These are phyloP conservation scores for Alternaria consortialis DNA, from an alignment of 2,329 filamentous ascomycete species.

Conservation along the genomic window DNA sequence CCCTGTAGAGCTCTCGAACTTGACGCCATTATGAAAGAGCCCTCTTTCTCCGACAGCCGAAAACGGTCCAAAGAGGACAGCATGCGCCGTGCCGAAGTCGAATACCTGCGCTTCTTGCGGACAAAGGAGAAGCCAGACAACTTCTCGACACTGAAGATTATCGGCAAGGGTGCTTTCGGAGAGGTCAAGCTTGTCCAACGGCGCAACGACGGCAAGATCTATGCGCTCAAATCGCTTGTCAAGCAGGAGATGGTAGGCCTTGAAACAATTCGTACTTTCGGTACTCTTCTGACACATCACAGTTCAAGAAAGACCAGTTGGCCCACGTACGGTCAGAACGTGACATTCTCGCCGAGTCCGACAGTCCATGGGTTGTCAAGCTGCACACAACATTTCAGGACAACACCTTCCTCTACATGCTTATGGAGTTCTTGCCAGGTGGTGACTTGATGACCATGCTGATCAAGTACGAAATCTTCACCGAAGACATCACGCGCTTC, in stretches of 20 bases:
- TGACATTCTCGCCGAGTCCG: conserved; percentile 98
- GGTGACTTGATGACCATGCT: conserved; percentile 99
- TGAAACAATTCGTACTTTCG: not conserved
- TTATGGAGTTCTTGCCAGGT: conserved; percentile 99
- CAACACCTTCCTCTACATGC: conserved; percentile 93
- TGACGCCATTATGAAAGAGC: conserved; percentile 83
- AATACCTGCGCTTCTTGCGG: conserved; percentile 91
- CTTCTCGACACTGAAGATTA: conserved; percentile 96
- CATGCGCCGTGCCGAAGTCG: conserved; percentile 86
- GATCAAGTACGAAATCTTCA: conserved; percentile 99
- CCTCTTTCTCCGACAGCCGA: conserved; percentile 75
- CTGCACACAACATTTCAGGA: conserved; percentile 99
- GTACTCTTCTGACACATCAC: conserved; percentile 28
- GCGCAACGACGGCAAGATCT: conserved; percentile 95
- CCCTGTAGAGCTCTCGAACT: conserved; percentile 82
- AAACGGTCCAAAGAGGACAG: conserved; percentile 87
- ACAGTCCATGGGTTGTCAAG: conserved; percentile 99
- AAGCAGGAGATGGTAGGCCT: conserved; percentile 86
- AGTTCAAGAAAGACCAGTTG: conserved; percentile 97
- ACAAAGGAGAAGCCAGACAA: conserved; percentile 94
- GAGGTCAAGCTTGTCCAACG: conserved; percentile 98
- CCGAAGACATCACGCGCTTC: conserved; percentile 97
- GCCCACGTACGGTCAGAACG: conserved; percentile 97
- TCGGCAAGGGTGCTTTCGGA: conserved; percentile 98
- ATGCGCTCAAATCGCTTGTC: conserved; percentile 96